Conservation (phyloP, 129 eudicot genomes). For the Pseudognaphalium luteoalbum region DNA sequence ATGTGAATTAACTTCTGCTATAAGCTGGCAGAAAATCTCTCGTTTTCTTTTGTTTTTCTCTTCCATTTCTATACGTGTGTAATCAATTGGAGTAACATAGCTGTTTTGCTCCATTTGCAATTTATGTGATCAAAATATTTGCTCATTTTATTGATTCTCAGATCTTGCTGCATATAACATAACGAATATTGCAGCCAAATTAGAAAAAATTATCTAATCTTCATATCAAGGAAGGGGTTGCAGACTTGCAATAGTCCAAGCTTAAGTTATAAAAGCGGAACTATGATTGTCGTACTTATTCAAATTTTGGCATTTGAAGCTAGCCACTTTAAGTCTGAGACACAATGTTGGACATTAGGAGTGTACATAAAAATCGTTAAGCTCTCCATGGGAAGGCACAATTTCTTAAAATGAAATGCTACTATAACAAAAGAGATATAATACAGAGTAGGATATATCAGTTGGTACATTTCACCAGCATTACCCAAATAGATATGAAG, state of each 20-base stretch:
- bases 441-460: neutral
- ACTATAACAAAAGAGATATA: too few relatives aligned
- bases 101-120: constrained; percentile 19
- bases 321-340: neutral
- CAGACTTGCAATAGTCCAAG: neutral
- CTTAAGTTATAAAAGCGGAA: neutral
- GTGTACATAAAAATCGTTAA: too few relatives aligned
- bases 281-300: neutral
- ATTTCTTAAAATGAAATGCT: neutral
- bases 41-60: constrained; percentile 15
- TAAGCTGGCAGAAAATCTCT: constrained; percentile 19
- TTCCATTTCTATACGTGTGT: constrained; percentile 8
- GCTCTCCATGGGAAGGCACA: neutral
- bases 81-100: constrained; percentile 16
- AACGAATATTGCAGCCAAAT: constrained; percentile 1
- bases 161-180: neutral
- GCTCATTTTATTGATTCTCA: constrained; percentile 6
- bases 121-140: constrained; percentile 7
- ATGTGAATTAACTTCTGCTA: constrained; percentile 26
- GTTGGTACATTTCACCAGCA: neutral
- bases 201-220: constrained; percentile 2
- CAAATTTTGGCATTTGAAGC: neutral
- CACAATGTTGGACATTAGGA: neutral
- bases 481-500: neutral
- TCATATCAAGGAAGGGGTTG: neutral